These are phyloP conservation scores for Boeremia exigua DNA, from an alignment of 2,329 filamentous ascomycete genomes.

Conservation along the genomic window DNA sequence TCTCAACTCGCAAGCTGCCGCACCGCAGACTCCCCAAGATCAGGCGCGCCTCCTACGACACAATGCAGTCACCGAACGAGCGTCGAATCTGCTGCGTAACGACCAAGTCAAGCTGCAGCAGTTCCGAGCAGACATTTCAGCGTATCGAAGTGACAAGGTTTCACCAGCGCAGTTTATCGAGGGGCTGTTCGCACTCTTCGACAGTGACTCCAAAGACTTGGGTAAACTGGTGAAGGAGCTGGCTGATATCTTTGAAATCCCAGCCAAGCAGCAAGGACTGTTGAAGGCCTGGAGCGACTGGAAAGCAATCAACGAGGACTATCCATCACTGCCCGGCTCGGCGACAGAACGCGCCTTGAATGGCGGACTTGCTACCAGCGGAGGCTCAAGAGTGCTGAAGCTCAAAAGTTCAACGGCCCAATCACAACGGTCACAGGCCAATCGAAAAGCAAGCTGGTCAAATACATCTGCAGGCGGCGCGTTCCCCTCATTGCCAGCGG, in stretches of 20 bases:
- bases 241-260: constrained; percentile 89
- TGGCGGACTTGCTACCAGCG: constrained; percentile 54
- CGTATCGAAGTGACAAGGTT: constrained; percentile 73
- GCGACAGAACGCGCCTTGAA: constrained; percentile 53
- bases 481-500: constrained; percentile 42
- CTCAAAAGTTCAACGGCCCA: constrained; percentile 73
- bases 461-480: constrained; percentile 47
- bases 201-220: constrained; percentile 78
- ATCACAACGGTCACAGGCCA: constrained; percentile 67
- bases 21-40: constrained; percentile 69
- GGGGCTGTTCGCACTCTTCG: constrained; percentile 84
- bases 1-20: constrained; percentile 42
- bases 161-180: constrained; percentile 81
- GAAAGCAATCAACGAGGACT: constrained; percentile 95
- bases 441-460: constrained; percentile 64
- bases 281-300: constrained; percentile 92
- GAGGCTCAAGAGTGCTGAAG: constrained; percentile 68
- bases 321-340: constrained; percentile 80
- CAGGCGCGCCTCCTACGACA: constrained; percentile 82
- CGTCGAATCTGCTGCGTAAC: constrained; percentile 78
- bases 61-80: constrained; percentile 83
- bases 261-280: constrained; percentile 72
- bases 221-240: constrained; percentile 91
- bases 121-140: constrained; percentile 81
- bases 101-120: constrained; percentile 74